Base-by-base conservation (phyloP, 805 yeast genomes). In the Yarrowia deformans region DNA sequence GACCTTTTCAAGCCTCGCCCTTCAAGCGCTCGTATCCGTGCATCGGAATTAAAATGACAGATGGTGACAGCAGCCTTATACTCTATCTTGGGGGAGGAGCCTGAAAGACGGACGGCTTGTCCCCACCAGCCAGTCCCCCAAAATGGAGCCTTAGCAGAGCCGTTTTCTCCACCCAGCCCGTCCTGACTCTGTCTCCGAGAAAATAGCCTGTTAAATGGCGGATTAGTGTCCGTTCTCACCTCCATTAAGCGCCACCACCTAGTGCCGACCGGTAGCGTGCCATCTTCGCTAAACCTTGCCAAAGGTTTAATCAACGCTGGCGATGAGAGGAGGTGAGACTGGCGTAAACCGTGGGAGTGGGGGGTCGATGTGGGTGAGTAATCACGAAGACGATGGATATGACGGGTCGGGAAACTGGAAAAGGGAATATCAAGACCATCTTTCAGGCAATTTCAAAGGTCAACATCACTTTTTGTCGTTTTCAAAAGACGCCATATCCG, bases 251-350 rank as follows among this genome's bases (percentile, higher is more conserved):
- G 45, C 45, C 60, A 37, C 60, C 8, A 54, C 58, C 58, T 54
- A 54, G 58, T 37, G 32, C 19, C 58, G 12, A 52, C 56, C 58
- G 60, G 60, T 54, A 54, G 60, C 60, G 60, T 54, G 45, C 60
- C 45, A 54, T 54, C 58, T 52, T 35, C 18, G 19, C 60, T 54
- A 54, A 54, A 54, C 60, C 45, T 54, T 37, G 60, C 45, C 45
- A 54, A 34, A 54, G 43, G 58, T 35, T 54, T 23, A 23, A 23
- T 23, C 4, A 54, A 35, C 29, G 58, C 29, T 54, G 43, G 13
- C 14, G 5, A n/a, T 9, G 43, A 12, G 16, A 54, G n/a, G 46
- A 12, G 32, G 19, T 13, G 43, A 54, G n/a, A 23, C 29, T 4
- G 29, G 29, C 29, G 29, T 2, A 23, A 23, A 23, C 29, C 2